Evolutionary conservation across 192 early-diverging fungal genomes (phyloP).

Genomic region (Entomortierella chlamydospora): DNA sequence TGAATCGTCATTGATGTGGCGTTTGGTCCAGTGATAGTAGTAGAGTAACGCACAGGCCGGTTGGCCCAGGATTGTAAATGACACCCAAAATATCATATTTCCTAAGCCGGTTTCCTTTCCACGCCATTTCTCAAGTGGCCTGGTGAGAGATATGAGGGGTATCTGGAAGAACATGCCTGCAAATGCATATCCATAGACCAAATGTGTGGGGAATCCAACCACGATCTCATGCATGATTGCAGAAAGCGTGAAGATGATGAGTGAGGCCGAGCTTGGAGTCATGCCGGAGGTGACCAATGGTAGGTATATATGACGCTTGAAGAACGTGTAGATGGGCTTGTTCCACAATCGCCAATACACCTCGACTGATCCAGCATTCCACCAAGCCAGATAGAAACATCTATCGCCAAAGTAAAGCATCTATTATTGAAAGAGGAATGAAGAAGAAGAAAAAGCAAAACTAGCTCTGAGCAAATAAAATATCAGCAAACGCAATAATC

Average conservation of each 20-base stretch:
- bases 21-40: conserved; percentile 69
- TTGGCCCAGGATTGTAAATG: conserved; percentile 85
- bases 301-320: conserved; percentile 92
- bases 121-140: conserved; percentile 75
- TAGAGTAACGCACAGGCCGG: conserved; percentile 78
- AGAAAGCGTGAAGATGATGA: conserved; percentile 83
- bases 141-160: conserved; percentile 78
- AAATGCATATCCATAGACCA: conserved; percentile 85
- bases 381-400: conserved; percentile 90
- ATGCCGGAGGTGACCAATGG: conserved; percentile 78
- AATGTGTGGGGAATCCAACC: conserved; percentile 86
- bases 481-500: no score
- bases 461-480: no score
- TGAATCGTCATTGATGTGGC: conserved; percentile 23
- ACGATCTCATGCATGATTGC: conserved; percentile 89
- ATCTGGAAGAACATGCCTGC: conserved; percentile 83
- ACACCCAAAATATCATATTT: conserved; percentile 85
- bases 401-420: conserved; percentile 89
- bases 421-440: conserved; percentile 25
- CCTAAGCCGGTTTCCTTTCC: conserved; percentile 76
- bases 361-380: conserved; percentile 84
- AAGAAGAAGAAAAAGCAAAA: neutral
- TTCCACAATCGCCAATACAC: conserved; percentile 95
- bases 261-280: conserved; percentile 63
- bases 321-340: conserved; percentile 86